These are phyloP conservation scores for Umbelopsis sp. DNA, from an alignment of 192 early-diverging fungal species.

Conservation along the genomic window DNA sequence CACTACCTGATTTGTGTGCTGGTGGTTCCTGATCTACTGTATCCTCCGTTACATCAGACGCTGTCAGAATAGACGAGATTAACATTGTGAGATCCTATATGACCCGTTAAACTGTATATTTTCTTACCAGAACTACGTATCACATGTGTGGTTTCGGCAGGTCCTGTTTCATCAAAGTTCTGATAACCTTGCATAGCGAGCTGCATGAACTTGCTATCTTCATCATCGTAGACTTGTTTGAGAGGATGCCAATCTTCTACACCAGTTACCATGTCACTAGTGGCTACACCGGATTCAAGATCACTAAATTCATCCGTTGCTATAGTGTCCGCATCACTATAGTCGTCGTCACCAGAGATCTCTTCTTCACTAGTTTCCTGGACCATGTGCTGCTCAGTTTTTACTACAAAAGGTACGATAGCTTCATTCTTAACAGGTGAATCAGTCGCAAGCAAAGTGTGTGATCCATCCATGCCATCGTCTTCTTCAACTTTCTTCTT, in stretches of 20 bases:
- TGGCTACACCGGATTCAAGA: conserved; percentile 27
- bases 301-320: conserved; percentile 23
- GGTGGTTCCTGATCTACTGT: neutral
- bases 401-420: neutral
- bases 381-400: neutral
- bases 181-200: conserved; percentile 42
- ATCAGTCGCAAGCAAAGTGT: neutral
- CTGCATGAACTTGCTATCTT: conserved; percentile 51
- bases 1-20: conserved; percentile 55
- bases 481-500: conserved; percentile 13
- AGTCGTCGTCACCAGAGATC: neutral
- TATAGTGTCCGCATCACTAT: conserved; percentile 20
- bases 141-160: conserved; percentile 16
- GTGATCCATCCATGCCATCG: neutral
- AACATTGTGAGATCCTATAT: too few relatives aligned
- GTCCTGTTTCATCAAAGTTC: conserved; percentile 33
- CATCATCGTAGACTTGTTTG: conserved; percentile 32
- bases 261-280: neutral
- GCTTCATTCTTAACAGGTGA: neutral
- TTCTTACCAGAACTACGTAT: conserved; percentile 8
- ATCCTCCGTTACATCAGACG: conserved; percentile 9
- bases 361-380: neutral
- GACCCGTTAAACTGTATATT: neutral
- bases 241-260: conserved; percentile 36
- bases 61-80: conserved; percentile 24